Evolutionary conservation across 305 asterid genomes (phyloP), one percentile per base, ranked within the genome.

Genomic region (Rubia balearica): DNA sequence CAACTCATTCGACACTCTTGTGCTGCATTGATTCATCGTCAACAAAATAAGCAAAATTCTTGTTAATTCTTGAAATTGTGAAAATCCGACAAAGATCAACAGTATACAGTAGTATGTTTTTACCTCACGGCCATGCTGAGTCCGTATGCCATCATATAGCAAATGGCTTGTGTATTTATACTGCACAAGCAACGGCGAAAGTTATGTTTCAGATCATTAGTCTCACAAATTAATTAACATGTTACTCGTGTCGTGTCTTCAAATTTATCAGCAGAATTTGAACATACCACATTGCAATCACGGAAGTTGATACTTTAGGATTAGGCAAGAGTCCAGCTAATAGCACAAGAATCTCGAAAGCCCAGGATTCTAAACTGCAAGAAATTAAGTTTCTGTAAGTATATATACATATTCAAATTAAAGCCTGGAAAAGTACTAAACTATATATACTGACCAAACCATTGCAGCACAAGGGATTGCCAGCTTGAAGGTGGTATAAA

Each of bases 111-210:
- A 2, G 3, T 0, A 0, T 60, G 5, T 19, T 2, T 60, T 68
- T 82, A 88, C 96, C 97, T 89, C 40, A 92, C 95, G 60, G 97
- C 92, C 41, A 96, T 92, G 73, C 92, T 87, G 7, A 89, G 86
- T 55, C 92, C 92, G 61, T 86, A 87, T 19, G 95, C 86, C 61
- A 82, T 49, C 83, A 75, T 85, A 80, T 78, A 87, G 69, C 84
- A 40, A 55, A 84, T 74, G 55, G 85, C 83, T 79, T 88, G 93
- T 24, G 95, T 88, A 55, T 87, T 90, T 19, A 88, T 91, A 75
- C 96, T 90, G 86, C 57, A 5, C 21, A 11, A 49, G 19, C 53
- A 48, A 69, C 17, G 11, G n/a, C n/a, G n/a, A n/a, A n/a, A n/a
- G n/a, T n/a, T n/a, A n/a, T 24, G 1, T 24, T 16, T 49, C 56